Percentiles rank a stretch among this genome's conserved stretches.
These are phyloP conservation scores for Sporothrix variecibatus DNA, from an alignment of 2,329 filamentous ascomycete genomes.

Conservation along the genomic window DNA sequence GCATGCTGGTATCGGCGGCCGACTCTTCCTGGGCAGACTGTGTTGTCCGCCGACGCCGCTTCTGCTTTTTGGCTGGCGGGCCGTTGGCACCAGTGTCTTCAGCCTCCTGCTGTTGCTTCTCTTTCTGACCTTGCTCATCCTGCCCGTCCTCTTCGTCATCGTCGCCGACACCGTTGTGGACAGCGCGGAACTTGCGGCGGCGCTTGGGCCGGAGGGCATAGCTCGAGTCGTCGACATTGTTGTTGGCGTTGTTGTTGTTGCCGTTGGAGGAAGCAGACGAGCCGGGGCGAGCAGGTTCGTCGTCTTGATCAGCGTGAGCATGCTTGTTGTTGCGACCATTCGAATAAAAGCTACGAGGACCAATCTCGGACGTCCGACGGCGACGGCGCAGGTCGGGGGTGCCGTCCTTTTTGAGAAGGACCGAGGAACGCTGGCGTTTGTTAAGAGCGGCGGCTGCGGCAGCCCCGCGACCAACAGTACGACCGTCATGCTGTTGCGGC, in stretches of 20 bases:
- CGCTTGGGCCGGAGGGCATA: conserved; percentile 59
- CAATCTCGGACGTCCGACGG: conserved; percentile 38
- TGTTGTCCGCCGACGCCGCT: conserved; percentile 17
- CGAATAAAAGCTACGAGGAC: conserved; percentile 43
- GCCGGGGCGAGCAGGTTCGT: conserved; percentile 40
- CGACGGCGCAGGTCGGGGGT: neutral
- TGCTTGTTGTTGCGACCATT: neutral
- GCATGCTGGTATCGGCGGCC: neutral
- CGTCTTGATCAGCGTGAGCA: neutral
- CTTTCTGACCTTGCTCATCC: neutral
- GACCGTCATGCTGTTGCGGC: neutral
- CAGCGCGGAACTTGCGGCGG: conserved; percentile 44
- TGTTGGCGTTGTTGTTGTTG: conserved; percentile 45
- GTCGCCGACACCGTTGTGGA: conserved; percentile 42
- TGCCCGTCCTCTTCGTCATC: conserved; percentile 36
- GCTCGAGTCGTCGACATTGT: conserved; percentile 43
- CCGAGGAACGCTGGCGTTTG: neutral
- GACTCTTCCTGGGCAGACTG: neutral
- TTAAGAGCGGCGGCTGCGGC: neutral
- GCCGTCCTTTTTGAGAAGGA: neutral
- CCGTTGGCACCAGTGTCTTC: conserved; percentile 29
- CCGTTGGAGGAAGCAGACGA: conserved; percentile 54
- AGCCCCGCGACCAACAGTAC: conserved; percentile 27
- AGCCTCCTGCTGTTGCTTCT: neutral
- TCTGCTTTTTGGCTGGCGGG: conserved; percentile 35